These are phyloP conservation scores for Whalleya microplaca DNA, from an alignment of 2,329 filamentous ascomycete genomes.

Conservation along the genomic window DNA sequence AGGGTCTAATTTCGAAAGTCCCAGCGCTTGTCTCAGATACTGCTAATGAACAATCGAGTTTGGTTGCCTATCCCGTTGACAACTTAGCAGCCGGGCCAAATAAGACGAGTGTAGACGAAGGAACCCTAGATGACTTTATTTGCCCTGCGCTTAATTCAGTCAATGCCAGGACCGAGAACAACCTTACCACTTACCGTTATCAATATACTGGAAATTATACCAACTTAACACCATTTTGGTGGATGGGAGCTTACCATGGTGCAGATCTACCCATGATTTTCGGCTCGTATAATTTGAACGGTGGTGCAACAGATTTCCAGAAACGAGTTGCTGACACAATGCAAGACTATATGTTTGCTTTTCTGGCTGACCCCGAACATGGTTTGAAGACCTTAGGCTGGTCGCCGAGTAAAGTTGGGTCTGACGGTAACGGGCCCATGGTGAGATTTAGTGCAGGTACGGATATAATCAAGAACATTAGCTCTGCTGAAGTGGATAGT, in stretches of 20 bases:
- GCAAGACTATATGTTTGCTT: conserved; percentile 32
- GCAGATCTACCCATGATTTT: conserved; percentile 34
- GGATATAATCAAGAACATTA: conserved; percentile 22
- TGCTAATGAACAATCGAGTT: conserved; percentile 30
- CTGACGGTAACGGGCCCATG: conserved; percentile 13
- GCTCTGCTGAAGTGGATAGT: conserved; percentile 25
- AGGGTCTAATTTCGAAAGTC: conserved; percentile 32
- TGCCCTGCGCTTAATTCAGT: conserved; percentile 28
- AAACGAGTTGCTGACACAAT: conserved; percentile 26
- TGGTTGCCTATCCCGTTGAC: conserved; percentile 29
- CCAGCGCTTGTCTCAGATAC: conserved; percentile 34
- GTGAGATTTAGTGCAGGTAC: conserved; percentile 18
- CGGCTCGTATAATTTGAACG: conserved; percentile 31
- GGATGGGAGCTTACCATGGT: conserved; percentile 41
- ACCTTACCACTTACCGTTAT: conserved; percentile 45
- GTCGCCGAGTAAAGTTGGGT: conserved; percentile 4
- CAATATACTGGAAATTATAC: conserved; percentile 46
- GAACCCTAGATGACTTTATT: conserved; percentile 27
- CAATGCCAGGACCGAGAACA: conserved; percentile 24
- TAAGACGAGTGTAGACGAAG: conserved; percentile 27
- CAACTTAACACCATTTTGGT: conserved; percentile 42
- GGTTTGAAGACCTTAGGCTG: conserved; percentile 21
- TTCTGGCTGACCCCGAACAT: conserved; percentile 25
- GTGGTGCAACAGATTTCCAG: conserved; percentile 29
- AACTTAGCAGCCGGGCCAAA: conserved; percentile 25